A percentile compares a stretch with the other conserved stretches of the same genome.
These are phyloP conservation scores for Leptographium galeiforme DNA, from an alignment of 2,329 filamentous ascomycete genomes.

Conservation along the genomic window DNA sequence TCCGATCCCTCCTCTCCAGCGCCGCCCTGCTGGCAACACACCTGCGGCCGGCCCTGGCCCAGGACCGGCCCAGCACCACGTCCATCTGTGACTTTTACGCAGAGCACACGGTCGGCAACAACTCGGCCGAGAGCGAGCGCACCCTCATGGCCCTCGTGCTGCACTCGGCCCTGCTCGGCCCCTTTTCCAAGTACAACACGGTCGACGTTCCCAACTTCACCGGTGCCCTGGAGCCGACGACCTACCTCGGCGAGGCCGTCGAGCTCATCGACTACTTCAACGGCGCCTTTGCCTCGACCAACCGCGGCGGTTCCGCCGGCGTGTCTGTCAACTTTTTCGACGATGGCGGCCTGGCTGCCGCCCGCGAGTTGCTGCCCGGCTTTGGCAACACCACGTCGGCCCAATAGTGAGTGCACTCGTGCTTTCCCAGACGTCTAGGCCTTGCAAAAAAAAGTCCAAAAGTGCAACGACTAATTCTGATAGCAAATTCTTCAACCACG, in stretches of 20 bases:
- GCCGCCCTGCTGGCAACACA: neutral
- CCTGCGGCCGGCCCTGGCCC: neutral
- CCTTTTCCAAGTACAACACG: slow-evolving; percentile 8
- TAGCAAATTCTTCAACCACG: slow-evolving; percentile 7
- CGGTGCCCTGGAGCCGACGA: slow-evolving; percentile 3
- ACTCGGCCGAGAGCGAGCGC: slow-evolving; percentile 2
- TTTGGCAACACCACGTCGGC: slow-evolving; percentile 4
- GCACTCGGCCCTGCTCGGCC: slow-evolving; percentile 6
- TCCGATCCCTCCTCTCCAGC: neutral
- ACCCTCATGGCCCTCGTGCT: slow-evolving; percentile 6
- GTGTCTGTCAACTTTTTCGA: slow-evolving; percentile 4
- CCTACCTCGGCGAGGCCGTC: slow-evolving; percentile 3
- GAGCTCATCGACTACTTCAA: slow-evolving; percentile 7
- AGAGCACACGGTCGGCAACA: slow-evolving; percentile 3
- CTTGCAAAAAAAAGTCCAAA: too few species aligned
- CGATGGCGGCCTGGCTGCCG: slow-evolving; percentile 4
- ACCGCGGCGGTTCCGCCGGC: neutral
- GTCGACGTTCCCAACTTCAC: slow-evolving; percentile 1
- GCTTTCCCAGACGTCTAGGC: too few species aligned
- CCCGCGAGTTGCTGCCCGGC: slow-evolving; percentile 1
- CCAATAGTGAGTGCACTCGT: slow-evolving; percentile 2
- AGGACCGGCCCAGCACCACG: slow-evolving; percentile 1
- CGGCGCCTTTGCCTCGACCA: slow-evolving; percentile 4
- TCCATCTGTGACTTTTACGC: slow-evolving; percentile 7
- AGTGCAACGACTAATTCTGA: neutral